Percentiles rank a stretch among this genome's conserved stretches.
Conservation (phyloP, 2,329 filamentous ascomycete species). For the Triangularia setosa region DNA sequence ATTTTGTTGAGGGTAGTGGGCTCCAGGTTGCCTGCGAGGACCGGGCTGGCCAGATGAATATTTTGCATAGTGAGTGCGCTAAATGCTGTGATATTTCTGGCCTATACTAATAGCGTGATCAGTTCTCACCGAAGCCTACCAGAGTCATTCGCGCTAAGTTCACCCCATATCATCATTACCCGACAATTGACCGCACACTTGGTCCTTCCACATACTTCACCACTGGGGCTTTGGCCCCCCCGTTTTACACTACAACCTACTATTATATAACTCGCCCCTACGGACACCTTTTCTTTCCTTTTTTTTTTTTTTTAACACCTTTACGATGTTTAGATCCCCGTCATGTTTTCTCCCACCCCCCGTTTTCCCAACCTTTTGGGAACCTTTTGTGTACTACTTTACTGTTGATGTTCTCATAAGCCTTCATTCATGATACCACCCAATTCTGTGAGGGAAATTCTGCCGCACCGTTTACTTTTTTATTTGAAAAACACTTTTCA, state of each 20-base stretch:
- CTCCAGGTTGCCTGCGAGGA: constrained; percentile 63
- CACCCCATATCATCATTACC: no score
- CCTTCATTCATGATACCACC: constrained; percentile 11
- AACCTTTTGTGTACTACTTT: background rate
- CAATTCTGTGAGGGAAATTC: background rate
- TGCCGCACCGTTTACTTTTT: background rate
- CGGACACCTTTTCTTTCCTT: constrained; percentile 1
- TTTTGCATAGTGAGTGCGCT: constrained; percentile 49
- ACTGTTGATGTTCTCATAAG: constrained; percentile 3
- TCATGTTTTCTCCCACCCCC: background rate
- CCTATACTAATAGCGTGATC: constrained; percentile 26
- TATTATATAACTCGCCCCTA: background rate
- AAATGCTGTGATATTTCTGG: background rate
- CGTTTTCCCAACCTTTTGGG: background rate
- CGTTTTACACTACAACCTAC: background rate
- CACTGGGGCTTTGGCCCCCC: background rate
- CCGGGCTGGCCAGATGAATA: constrained; percentile 51
- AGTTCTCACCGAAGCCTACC: constrained; percentile 41
- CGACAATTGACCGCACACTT: background rate
- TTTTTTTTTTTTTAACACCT: background rate
- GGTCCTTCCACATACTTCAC: background rate
- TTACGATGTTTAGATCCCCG: background rate
- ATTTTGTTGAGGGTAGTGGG: constrained; percentile 57
- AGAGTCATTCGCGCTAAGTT: constrained; percentile 21
- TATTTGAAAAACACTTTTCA: background rate